Evolutionary conservation across 2,329 filamentous ascomycete species (phyloP), one percentile per base, ranked within the genome.

Genomic region (Sphaerulina vaccinii): DNA sequence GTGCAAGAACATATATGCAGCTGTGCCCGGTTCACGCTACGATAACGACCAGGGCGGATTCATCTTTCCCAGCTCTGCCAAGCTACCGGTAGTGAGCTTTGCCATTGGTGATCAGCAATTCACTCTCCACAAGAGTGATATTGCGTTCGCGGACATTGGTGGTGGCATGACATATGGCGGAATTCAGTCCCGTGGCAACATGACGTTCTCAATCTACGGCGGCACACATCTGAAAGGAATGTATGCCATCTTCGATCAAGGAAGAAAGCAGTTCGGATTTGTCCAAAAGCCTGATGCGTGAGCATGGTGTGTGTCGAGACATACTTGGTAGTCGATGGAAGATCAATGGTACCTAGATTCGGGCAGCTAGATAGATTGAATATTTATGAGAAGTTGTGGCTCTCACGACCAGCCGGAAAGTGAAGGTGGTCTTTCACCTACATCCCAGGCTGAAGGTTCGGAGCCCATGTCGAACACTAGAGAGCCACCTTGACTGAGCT

Each of bases 171-270:
- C 78, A 61, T 87, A 83, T 62, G 85, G 84, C 5, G 83, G 81
- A 2, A 80, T 87, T 24, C 84, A 88, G 71, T 83, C 79, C 43
- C 76, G 82, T 36, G 83, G 83, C 2, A 69, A 71, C 46, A 71
- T 80, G 65, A 63, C 70, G 2, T 83, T 86, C 60, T 83, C 86
- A 63, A 85, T 87, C 38, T 71, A 84, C 13, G 84, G 84, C 4
- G 82, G 81, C 58, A 78, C 78, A 1, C 84, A 84, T 63, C 67
- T 87, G 67, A 85, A 85, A 73, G 79, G 76, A 19, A 72, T 85
- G 49, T 87, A 87, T 63, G 82, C 80, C 49, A 76, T 86, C 52
- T 86, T 85, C 66, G 83, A 86, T 62, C 77, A 80, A 46, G 62
- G 82, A 45, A 79, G 81, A 56, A 74, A 69, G 62, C 79, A 77